phyloP scores from a whole-genome alignment of 176 grass and related monocot genomes.

The Musa itinerans region DNA sequence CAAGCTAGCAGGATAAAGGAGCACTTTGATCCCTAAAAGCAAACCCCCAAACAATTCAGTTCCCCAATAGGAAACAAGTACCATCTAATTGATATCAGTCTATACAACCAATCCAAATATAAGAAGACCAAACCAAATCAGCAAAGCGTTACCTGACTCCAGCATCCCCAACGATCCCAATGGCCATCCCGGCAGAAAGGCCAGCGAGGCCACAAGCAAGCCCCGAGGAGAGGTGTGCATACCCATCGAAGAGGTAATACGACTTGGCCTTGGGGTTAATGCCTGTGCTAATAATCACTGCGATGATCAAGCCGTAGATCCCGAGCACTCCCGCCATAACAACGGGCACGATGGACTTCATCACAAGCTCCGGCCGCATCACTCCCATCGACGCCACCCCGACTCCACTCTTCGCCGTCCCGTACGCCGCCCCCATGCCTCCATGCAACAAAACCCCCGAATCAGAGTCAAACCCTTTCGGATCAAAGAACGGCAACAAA shows the following conservation, averaged over 20 bases:
- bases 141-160: not conserved
- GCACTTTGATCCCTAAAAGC: too few relatives aligned
- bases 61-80: too few relatives aligned
- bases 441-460: not conserved
- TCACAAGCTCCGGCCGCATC: conserved; percentile 1
- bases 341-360: not conserved
- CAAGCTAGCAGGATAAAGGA: too few relatives aligned
- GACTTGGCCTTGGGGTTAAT: not conserved
- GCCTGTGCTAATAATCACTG: not conserved
- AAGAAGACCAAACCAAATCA: not conserved
- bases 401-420: not conserved
- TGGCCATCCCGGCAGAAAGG: not conserved
- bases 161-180: not conserved
- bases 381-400: not conserved
- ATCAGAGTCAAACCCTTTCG: not conserved
- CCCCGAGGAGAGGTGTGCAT: not conserved
- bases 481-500: not conserved
- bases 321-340: conserved; percentile 2
- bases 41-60: too few relatives aligned
- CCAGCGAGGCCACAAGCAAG: not conserved
- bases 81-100: too few relatives aligned
- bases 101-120: too few relatives aligned
- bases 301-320: not conserved
- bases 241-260: not conserved
- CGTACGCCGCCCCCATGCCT: not conserved